Percentiles rank a stretch among this genome's conserved stretches.
phyloP scores from a whole-genome alignment of 2,329 filamentous ascomycete species.

The Alternaria postmessia region DNA sequence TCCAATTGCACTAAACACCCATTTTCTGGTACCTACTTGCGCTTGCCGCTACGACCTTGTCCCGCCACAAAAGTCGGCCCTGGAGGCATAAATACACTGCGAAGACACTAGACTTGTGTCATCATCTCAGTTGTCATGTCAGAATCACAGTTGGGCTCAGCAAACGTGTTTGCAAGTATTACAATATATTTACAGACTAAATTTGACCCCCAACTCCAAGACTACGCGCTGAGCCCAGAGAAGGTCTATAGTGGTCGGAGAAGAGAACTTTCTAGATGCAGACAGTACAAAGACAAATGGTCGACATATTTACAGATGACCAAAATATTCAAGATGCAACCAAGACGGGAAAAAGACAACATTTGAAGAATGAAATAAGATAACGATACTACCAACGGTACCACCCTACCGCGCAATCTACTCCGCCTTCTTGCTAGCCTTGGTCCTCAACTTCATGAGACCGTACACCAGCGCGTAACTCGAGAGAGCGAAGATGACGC shows the following conservation, averaged over 20 bases:
- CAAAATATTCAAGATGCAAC: background rate
- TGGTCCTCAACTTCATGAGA: slow-evolving; percentile 55
- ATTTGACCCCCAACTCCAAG: background rate
- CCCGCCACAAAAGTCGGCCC: too few species aligned
- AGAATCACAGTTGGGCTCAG: background rate
- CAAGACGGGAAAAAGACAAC: background rate
- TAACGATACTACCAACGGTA: background rate
- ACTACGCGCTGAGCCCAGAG: background rate
- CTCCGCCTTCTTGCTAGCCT: slow-evolving; percentile 53
- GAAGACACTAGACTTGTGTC: too few species aligned
- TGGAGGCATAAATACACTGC: too few species aligned
- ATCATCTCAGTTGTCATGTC: background rate
- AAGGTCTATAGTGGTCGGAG: background rate
- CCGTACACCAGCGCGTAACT: slow-evolving; percentile 61
- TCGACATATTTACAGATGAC: background rate
- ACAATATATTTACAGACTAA: background rate
- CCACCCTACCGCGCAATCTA: background rate
- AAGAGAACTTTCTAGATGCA: background rate
- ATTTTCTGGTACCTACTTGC: background rate
- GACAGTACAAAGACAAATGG: background rate
- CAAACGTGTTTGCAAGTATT: background rate
- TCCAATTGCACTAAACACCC: too few species aligned
- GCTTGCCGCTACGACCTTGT: background rate
- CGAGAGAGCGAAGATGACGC: slow-evolving; percentile 63
- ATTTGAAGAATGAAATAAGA: background rate